A percentile compares a stretch with the other conserved stretches of the same genome.
phyloP scores from a whole-genome alignment of 495 filamentous ascomycete genomes.

The Neurospora cerealis region DNA sequence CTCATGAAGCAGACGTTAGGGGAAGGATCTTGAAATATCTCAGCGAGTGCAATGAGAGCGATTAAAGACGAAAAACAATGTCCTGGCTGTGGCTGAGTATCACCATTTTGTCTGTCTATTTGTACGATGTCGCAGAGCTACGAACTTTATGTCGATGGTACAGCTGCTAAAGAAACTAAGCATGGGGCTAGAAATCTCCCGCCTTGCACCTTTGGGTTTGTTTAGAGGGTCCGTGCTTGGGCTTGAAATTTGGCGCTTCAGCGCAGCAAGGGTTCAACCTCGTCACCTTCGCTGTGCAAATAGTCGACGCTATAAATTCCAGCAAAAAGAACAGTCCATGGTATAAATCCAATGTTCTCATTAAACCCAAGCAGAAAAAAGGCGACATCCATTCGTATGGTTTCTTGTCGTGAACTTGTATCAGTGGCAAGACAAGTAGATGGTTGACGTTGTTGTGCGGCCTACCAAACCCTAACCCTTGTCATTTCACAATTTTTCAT shows the following conservation, averaged over 20 bases:
- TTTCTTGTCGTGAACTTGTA: neutral
- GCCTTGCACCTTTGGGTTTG: neutral
- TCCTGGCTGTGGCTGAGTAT: neutral
- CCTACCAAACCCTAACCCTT: neutral
- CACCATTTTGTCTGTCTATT: neutral
- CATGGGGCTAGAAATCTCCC: neutral
- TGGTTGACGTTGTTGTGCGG: neutral
- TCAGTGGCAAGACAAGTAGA: neutral
- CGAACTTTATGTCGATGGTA: neutral
- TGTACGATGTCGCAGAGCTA: neutral
- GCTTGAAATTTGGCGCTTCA: neutral
- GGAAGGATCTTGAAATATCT: neutral
- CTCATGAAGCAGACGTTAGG: neutral
- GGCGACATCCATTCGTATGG: neutral
- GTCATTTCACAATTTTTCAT: neutral
- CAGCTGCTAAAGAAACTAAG: neutral
- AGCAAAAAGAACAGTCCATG: neutral
- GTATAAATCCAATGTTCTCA: neutral
- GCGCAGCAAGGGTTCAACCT: neutral
- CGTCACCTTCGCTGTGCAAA: neutral
- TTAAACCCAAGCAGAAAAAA: neutral
- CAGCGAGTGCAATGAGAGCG: neutral
- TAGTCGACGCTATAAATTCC: neutral
- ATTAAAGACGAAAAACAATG: neutral
- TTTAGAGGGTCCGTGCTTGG: neutral